Evolutionary conservation across 2,329 filamentous ascomycete genomes (phyloP), one percentile per base, ranked within the genome.

Genomic region (Trichoderma sp.): DNA sequence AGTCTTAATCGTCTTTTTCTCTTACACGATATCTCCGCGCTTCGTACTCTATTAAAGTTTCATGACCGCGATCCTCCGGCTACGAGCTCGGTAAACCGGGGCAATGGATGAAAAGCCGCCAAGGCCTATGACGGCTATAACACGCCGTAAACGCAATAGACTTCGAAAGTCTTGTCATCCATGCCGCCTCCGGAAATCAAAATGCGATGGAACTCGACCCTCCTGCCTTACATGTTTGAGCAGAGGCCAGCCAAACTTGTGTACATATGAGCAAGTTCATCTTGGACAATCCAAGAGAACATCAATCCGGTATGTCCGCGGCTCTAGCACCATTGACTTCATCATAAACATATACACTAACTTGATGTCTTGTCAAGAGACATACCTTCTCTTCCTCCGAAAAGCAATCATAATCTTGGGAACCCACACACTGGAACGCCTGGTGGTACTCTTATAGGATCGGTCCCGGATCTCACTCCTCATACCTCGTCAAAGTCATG

Each of bases 201-300:
- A 59, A 18, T 66, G 64, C 3, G 64, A 66, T 59, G 64, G 64
- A 4, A 66, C 34, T 4, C 64, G 64, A 4, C 64, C 64, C n/a
- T 58, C 54, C 16, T 66, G 64, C 14, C 58, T 59, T 18, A 58
- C 64, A 7, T 66, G 64, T 37, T 24, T 58, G 11, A 58, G 64
- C 1, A 66, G 52, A 59, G 54, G 54, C 3, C 28, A 43, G 4
- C 64, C 64, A 28, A 39, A 66, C 16, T 26, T 59, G 11, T 66
- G 64, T 49, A 21, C 26, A 16, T 66, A 66, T 28, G 54, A 59
- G 13, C 54, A 66, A 8, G 10, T 8, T 18, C 54, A 16, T 3
- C 28, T 54, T 3, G 64, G 54, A 28, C 54, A 34, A 4, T 18
- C 49, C 8, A 43, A 28, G 21, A 21, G 11, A 24, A 7, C 3